A percentile compares a stretch with the other conserved stretches of the same genome.
Conservation (phyloP, 2,329 filamentous ascomycete genomes). For the Exophiala xenobiotica region DNA sequence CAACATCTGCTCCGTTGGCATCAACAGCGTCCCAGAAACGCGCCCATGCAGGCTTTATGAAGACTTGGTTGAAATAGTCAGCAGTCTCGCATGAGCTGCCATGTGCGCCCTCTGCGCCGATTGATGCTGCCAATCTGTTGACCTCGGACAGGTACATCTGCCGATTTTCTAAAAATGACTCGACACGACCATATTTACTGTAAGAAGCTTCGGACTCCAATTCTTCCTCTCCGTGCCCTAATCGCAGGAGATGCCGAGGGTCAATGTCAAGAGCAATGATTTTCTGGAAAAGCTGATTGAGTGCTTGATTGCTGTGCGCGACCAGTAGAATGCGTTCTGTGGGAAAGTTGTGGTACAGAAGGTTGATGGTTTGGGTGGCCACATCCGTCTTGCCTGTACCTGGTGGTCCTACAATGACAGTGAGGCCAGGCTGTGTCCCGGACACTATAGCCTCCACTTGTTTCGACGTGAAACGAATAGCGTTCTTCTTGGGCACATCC, state of each 20-base stretch:
- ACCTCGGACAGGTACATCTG: slow-evolving; percentile 78
- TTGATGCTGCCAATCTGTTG: slow-evolving; percentile 76
- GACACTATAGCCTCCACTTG: slow-evolving; percentile 93
- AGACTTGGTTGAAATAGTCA: slow-evolving; percentile 92
- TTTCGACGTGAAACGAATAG: slow-evolving; percentile 82
- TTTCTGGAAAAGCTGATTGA: slow-evolving; percentile 97
- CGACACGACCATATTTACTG: slow-evolving; percentile 90
- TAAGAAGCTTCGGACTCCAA: slow-evolving; percentile 82
- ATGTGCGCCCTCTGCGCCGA: slow-evolving; percentile 88
- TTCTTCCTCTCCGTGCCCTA: slow-evolving; percentile 95
- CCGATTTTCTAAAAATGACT: slow-evolving; percentile 90
- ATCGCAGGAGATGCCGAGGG: slow-evolving; percentile 82
- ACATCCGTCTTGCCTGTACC: slow-evolving; percentile 99
- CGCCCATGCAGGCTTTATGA: slow-evolving; percentile 82
- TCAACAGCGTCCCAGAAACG: slow-evolving; percentile 71
- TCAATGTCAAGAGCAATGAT: slow-evolving; percentile 97
- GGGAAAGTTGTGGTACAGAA: slow-evolving; percentile 97
- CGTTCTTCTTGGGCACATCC: slow-evolving; percentile 78
- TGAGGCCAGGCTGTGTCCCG: slow-evolving; percentile 89
- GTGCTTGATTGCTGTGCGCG: slow-evolving; percentile 94
- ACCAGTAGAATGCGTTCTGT: slow-evolving; percentile 86
- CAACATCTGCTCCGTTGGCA: slow-evolving; percentile 55
- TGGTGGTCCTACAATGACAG: slow-evolving; percentile 89
- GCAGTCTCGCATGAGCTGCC: slow-evolving; percentile 95
- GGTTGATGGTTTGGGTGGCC: slow-evolving; percentile 96